Evolutionary conservation across 768 basidiomycete genomes (phyloP).

Genomic region (Collybia nuda): DNA sequence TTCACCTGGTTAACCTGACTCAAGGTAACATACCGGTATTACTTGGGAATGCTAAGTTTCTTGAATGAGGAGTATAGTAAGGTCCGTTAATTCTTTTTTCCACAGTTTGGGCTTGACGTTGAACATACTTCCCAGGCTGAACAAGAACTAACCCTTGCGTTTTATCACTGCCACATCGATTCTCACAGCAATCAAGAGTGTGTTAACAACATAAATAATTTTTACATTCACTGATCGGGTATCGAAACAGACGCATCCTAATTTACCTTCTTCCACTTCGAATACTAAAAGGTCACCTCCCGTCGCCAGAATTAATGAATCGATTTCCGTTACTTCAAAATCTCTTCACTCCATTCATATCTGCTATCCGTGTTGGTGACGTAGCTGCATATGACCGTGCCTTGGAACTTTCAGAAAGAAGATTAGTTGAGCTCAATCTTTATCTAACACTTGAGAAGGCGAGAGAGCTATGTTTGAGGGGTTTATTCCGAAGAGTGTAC

Average conservation of each 20-base stretch:
- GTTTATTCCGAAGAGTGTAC: constrained; percentile 77
- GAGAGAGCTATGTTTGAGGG: constrained; percentile 81
- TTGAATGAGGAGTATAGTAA: constrained; percentile 89
- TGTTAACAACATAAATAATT: constrained; percentile 18
- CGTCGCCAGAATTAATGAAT: constrained; percentile 65
- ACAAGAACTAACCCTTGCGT: constrained; percentile 83
- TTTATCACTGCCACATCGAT: constrained; percentile 74
- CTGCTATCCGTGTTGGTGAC: constrained; percentile 76
- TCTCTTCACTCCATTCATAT: constrained; percentile 79
- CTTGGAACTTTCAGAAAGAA: constrained; percentile 65
- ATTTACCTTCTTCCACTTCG: constrained; percentile 89
- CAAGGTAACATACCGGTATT: constrained; percentile 93
- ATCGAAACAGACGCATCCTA: constrained; percentile 72
- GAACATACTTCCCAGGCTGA: constrained; percentile 55
- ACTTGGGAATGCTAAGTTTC: constrained; percentile 93
- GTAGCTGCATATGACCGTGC: constrained; percentile 79
- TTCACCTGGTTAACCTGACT: constrained; percentile 13
- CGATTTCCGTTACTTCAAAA: constrained; percentile 72
- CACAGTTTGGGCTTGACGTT: neutral
- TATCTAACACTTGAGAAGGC: constrained; percentile 88
- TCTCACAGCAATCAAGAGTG: constrained; percentile 84
- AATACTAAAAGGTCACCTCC: constrained; percentile 84
- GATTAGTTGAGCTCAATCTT: constrained; percentile 83
- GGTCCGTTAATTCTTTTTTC: constrained; percentile 35
- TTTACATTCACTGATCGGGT: neutral